Percentiles rank a stretch among this genome's conserved stretches.
Conservation (phyloP, 2,329 filamentous ascomycete genomes). For the Hypoxylon sp. region DNA sequence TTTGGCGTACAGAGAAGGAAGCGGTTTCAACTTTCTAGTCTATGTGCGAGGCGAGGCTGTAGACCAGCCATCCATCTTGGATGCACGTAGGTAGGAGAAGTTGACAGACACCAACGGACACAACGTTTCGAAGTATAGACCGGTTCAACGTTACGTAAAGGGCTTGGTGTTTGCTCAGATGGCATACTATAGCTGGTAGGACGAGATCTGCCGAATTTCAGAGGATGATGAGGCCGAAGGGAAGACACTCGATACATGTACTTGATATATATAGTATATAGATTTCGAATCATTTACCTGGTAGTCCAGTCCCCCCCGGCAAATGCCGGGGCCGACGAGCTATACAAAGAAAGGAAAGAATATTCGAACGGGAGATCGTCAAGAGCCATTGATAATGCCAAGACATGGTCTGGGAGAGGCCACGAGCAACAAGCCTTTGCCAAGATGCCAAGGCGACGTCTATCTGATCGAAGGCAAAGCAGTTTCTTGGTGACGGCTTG, state of each 20-base stretch:
- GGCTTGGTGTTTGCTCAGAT: not conserved
- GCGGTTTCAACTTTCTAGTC: not conserved
- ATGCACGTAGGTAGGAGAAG: not conserved
- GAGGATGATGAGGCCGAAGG: not conserved
- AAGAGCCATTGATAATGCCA: constrained; percentile 32
- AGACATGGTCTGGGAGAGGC: constrained; percentile 22
- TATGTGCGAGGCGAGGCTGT: not conserved
- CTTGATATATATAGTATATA: not conserved
- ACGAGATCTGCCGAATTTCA: not conserved
- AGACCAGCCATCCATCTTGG: constrained; percentile 8
- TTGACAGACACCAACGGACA: not conserved
- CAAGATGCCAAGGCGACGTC: constrained; percentile 41
- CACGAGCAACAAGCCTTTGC: constrained; percentile 50
- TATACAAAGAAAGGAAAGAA: not conserved
- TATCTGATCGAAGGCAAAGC: constrained; percentile 30
- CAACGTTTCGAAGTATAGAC: not conserved
- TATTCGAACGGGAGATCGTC: constrained; percentile 24
- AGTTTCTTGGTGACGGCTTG: constrained; percentile 16
- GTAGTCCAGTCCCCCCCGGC: constrained; percentile 4
- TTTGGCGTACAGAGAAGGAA: not conserved
- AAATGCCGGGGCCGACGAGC: not conserved
- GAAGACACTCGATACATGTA: not conserved
- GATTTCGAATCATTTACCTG: not conserved
- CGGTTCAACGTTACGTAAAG: not conserved
- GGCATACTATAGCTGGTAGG: not conserved